Evolutionary conservation across 768 basidiomycete species (phyloP), one percentile per base, ranked within the genome.

Genomic region (Tulasnella sp.): DNA sequence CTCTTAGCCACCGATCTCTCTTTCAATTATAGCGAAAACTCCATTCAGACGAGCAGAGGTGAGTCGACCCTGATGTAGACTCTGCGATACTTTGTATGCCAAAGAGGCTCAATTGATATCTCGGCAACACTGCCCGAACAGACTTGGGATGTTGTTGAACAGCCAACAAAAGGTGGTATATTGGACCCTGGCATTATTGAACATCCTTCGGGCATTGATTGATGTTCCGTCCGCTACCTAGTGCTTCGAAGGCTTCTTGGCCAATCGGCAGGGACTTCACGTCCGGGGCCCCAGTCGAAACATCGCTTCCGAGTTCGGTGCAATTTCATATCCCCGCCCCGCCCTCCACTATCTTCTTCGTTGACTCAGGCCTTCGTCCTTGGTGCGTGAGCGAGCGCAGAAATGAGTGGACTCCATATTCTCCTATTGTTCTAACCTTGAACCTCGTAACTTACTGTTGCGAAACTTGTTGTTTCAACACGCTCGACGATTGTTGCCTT

Each of bases 391-490:
- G 49, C 11, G 49, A 7, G 9, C 5, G 7, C 19, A 49, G 22
- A 49, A 49, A 64, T 19, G 42, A 42, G 17, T 17, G 42, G 9
- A 42, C 42, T 8, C 8, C 42, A 34, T 12, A 25, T 1, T 25
- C 58, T 64, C 58, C 58, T 64, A 64, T 64, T 64, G 58, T 64
- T 64, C 58, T 17, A 64, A 64, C 58, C 58, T 64, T 64, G 58
- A 64, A 64, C 58, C 29, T 31, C 58, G 31, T 17, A 64, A 64
- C 58, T 31, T 64, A 64, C 8, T 19, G 8, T 19, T 64, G 58
- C 58, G 12, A 4, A 5, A 34, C 25, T 34, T 17, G 29, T 34
- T 12, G 58, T 64, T 64, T 25, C 25, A 64, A 64, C 58, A 29
- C 31, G 58, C 17, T 12, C 58, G 25, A 64, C 58, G 7, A 29